Percentiles rank a stretch among this genome's conserved stretches.
Evolutionary conservation across 768 basidiomycete genomes (phyloP).

Genomic region (Auriscalpium orientale): DNA sequence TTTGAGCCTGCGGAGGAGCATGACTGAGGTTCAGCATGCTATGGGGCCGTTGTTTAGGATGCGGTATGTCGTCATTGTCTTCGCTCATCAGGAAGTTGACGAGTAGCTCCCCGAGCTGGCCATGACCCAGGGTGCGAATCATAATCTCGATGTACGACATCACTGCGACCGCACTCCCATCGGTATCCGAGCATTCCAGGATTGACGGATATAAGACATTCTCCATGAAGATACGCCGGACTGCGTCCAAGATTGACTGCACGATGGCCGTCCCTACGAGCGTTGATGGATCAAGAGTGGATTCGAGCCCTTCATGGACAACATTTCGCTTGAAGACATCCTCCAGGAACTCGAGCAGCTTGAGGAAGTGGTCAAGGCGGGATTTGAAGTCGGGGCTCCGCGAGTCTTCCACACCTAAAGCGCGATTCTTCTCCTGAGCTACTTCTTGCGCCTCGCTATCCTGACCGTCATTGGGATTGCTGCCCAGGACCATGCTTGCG

Average conservation of each 20-base stretch:
- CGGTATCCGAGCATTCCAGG: conserved; percentile 83
- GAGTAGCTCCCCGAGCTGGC: conserved; percentile 60
- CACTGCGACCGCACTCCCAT: conserved; percentile 95
- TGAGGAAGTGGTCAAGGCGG: conserved; percentile 83
- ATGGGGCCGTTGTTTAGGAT: conserved; percentile 34
- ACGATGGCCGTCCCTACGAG: conserved; percentile 76
- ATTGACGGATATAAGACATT: conserved; percentile 91
- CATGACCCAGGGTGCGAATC: conserved; percentile 64
- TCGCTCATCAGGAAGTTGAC: conserved; percentile 79
- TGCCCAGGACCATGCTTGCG: conserved; percentile 69
- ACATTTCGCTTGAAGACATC: conserved; percentile 74
- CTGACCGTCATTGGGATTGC: conserved; percentile 45
- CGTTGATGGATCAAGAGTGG: conserved; percentile 48
- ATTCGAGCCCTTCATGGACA: conserved; percentile 29
- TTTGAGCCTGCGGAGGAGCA: conserved; percentile 27
- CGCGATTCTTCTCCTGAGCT: conserved; percentile 42
- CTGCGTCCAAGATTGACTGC: conserved; percentile 73
- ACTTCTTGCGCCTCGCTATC: conserved; percentile 44
- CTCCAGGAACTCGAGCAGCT: conserved; percentile 84
- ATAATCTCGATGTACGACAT: conserved; percentile 92
- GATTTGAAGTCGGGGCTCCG: conserved; percentile 66
- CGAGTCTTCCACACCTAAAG: conserved; percentile 71
- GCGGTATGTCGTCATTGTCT: conserved; percentile 64
- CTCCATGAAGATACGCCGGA: conserved; percentile 82
- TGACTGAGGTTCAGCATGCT: conserved; percentile 35